Evolutionary conservation across 2,329 filamentous ascomycete genomes (phyloP), one percentile per base, ranked within the genome.

Genomic region (Decorospora gaudefroyi): DNA sequence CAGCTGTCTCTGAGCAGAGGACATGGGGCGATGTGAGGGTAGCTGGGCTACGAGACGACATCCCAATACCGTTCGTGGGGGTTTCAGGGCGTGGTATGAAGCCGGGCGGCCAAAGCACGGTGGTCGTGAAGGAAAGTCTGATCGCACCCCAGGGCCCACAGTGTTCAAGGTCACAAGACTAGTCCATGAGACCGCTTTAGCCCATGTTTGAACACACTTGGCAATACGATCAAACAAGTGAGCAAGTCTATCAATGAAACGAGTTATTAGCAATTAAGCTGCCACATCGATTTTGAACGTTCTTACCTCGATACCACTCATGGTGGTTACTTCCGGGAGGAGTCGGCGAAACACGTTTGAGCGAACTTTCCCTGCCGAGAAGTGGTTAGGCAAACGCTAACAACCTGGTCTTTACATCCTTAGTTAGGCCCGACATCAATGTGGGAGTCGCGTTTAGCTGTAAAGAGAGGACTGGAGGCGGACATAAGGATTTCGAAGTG

Each of bases 21-120:
- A 38, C 38, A 8, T 67, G 62, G 61, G 50, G 51, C 7, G 46
- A 65, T 33, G 52, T 62, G 9, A 49, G 51, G 36, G 42, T 61
- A 34, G 52, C 40, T 12, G 58, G 54, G 1, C 21, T 65, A 19
- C 46, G 49, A 29, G 40, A 55, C 5, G 62, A 67, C 40, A 28
- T 62, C 7, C 54, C 61, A 30, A 32, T 51, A 12, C 58, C 59
- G 2, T 56, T 53, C 19, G n/a, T 56, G 5, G 51, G 47, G 4
- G 51, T 54, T 31, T 35, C 50, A 12, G 36, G 42, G 13, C 37
- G 17, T 2, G 11, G 29, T 4, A 25, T 30, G 7, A 54, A 48
- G 25, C 33, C 53, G 7, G 62, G 55, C n/a, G 38, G 35, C 3
- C 27, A 51, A 26, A 32, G 41, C 12, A 45, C 15, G 2, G 49